Evolutionary conservation across 805 yeast species (phyloP), one percentile per base, ranked within the genome.

Genomic region (Monosporozyma aerobia): DNA sequence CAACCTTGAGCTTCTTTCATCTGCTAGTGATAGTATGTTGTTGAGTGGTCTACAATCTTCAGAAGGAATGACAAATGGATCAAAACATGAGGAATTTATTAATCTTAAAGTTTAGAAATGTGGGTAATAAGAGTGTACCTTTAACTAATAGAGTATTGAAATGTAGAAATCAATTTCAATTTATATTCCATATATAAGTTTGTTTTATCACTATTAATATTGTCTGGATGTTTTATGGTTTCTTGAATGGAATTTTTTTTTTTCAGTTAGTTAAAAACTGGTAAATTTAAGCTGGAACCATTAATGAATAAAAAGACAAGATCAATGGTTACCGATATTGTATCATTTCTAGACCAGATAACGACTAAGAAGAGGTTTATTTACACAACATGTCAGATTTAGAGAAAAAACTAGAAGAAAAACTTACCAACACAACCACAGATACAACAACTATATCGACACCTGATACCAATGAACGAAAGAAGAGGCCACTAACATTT

Each of bases 401-500:
- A 35, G 39, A 35, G 39, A 13, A 35, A 14, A 35, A 35, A 14
- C n/a, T 35, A 14, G 39, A 35, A 35, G 39, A 35, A 14, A 35
- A 14, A 35, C 16, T 35, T 6, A 35, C 16, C 16, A 35, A 35
- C 13, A n/a, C 13, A 5, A 6, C 16, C n/a, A 14, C 13, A 7
- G 7, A 3, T 35, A 35, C 5, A 3, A 14, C 39, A 35, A 32
- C 13, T 32, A 13, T 14, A 35, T 14, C 16, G 7, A 14, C 13
- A 14, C 4, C 16, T 35, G n/a, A 35, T 5, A 8, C 32, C 25
- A 39, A 22, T 11, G 14, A 19, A 25, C 39, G 40, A n/a, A 51
- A 41, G 33, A 58, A 56, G 47, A 55, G 51, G 19, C 54, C 59
- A 1, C 37, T 62, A 16, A 53, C 53, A 6, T 67, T 67, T 52